Evolutionary conservation across 805 yeast species (phyloP).

Genomic region (Pichia kluyveri): DNA sequence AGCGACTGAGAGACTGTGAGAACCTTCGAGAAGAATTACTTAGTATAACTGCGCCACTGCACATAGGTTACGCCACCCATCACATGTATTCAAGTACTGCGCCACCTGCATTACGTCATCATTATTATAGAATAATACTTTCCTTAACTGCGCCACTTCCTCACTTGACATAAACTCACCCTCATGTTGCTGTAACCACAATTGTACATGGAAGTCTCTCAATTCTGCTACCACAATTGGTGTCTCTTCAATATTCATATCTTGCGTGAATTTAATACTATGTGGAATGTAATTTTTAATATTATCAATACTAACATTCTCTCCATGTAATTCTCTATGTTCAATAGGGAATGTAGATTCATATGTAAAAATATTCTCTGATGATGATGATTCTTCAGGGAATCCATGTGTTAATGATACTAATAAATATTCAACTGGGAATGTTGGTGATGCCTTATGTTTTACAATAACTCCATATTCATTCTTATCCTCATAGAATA

Average conservation of each 20-base stretch:
- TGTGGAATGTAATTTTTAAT: neutral
- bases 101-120: neutral
- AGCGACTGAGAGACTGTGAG: neutral
- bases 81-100: neutral
- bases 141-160: neutral
- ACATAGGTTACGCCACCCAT: neutral
- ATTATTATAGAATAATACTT: neutral
- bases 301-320: conserved; percentile 30
- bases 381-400: conserved; percentile 47
- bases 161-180: neutral
- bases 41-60: conserved; percentile 1
- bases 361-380: conserved; percentile 37
- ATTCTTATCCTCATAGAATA: conserved; percentile 73
- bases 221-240: neutral
- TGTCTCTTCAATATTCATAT: too few species aligned
- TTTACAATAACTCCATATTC: conserved; percentile 88
- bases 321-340: conserved; percentile 69
- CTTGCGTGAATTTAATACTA: neutral
- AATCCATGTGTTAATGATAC: conserved; percentile 91
- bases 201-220: neutral
- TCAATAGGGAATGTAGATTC: conserved; percentile 58
- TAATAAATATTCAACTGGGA: conserved; percentile 83
- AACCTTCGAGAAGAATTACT: neutral
- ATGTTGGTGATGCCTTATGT: conserved; percentile 80
- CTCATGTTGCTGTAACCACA: neutral